These are phyloP conservation scores for Vigna hirtella DNA, from an alignment of 306 rosid species.

Conservation along the genomic window DNA sequence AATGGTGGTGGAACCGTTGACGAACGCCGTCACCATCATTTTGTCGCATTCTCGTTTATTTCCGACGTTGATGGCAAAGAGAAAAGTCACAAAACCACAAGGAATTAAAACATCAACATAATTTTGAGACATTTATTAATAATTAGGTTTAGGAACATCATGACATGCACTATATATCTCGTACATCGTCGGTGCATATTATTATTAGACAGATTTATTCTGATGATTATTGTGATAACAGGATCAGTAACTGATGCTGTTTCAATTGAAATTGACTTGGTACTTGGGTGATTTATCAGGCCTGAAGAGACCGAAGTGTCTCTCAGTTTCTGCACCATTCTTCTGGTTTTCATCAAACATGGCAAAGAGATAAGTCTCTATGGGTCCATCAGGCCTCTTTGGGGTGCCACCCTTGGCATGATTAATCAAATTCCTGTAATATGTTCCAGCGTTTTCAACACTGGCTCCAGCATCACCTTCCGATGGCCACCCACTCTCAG, in stretches of 20 bases:
- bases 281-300: slow-evolving; percentile 60
- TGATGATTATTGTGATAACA: background rate
- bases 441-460: slow-evolving; percentile 56
- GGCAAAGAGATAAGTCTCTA: slow-evolving; percentile 59
- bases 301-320: slow-evolving; percentile 57
- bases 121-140: slow-evolving; percentile 1
- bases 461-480: slow-evolving; percentile 54
- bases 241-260: background rate
- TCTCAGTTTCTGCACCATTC: slow-evolving; percentile 31
- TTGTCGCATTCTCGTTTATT: background rate
- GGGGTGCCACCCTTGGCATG: slow-evolving; percentile 68
- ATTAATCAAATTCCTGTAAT: slow-evolving; percentile 58
- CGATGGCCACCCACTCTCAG: slow-evolving; percentile 88
- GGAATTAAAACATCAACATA: background rate
- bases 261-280: slow-evolving; percentile 46
- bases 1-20: background rate
- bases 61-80: background rate
- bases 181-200: slow-evolving; percentile 6
- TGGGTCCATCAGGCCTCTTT: slow-evolving; percentile 51
- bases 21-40: background rate
- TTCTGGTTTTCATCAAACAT: slow-evolving; percentile 64
- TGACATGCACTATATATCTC: background rate
- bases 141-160: slow-evolving; percentile 18
- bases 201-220: slow-evolving; percentile 9
- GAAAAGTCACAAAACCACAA: background rate